Percentiles rank a stretch among this genome's conserved stretches.
phyloP scores from a whole-genome alignment of 345 rosid species.

The Geranium rotundifolium region DNA sequence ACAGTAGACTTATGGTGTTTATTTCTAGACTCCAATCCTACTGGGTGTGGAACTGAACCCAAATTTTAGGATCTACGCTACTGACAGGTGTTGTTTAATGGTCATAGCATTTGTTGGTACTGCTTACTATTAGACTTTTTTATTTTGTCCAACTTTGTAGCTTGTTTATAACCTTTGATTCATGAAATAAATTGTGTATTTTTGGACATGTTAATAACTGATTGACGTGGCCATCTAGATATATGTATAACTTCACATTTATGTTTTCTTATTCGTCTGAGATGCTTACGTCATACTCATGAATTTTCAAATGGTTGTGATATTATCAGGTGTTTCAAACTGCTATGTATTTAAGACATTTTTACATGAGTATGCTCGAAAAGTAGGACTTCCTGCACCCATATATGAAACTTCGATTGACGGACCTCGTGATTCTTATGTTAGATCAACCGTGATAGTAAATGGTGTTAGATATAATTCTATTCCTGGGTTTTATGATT shows the following conservation, averaged over 20 bases:
- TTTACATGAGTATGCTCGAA: conserved; percentile 81
- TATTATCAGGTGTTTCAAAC: conserved; percentile 50
- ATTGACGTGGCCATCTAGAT: background rate
- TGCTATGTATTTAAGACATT: conserved; percentile 82
- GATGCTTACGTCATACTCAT: background rate
- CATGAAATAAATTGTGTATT: too few relatives aligned
- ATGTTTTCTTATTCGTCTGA: background rate
- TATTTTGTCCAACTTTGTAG: too few relatives aligned
- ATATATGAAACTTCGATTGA: conserved; percentile 69
- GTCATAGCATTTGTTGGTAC: too few relatives aligned
- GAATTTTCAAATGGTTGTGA: background rate
- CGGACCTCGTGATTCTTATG: conserved; percentile 78
- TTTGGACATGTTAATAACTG: background rate
- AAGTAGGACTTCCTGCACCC: conserved; percentile 57
- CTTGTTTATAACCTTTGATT: too few relatives aligned
- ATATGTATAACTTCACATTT: background rate
- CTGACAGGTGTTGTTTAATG: too few relatives aligned
- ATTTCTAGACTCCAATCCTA: too few relatives aligned
- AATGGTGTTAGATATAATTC: conserved; percentile 60
- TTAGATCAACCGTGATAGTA: conserved; percentile 57
- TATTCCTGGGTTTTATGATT: conserved; percentile 71
- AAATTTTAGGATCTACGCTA: too few relatives aligned
- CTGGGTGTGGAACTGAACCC: too few relatives aligned
- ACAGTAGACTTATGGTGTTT: too few relatives aligned
- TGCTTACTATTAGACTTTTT: too few relatives aligned